These are phyloP conservation scores for Dictyostelium intermedium DNA, from an alignment of 78 protist species.

Conservation along the genomic window DNA sequence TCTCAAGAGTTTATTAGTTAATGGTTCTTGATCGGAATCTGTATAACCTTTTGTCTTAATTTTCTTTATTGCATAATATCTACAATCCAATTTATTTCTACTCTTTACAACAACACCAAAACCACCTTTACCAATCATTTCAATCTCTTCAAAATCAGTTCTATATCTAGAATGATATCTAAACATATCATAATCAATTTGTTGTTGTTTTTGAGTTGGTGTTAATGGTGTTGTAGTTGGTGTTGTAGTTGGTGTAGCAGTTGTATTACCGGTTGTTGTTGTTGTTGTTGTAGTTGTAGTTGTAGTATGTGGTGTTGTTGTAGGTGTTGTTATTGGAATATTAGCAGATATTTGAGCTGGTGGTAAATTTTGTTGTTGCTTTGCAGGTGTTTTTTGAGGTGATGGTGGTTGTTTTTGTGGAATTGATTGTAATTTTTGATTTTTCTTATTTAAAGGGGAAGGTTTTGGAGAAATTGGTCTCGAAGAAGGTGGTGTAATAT, in stretches of 20 bases:
- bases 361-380: background rate
- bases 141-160: constrained; percentile 83
- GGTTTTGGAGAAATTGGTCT: background rate
- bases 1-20: constrained; percentile 63
- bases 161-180: constrained; percentile 53
- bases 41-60: constrained; percentile 16
- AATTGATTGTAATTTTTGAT: background rate
- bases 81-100: constrained; percentile 67
- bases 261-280: background rate
- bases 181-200: background rate
- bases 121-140: constrained; percentile 73
- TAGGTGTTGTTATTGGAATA: background rate
- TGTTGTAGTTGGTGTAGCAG: background rate
- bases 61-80: constrained; percentile 86
- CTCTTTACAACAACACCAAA: constrained; percentile 75
- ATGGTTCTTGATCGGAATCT: constrained; percentile 35
- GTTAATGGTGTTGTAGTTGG: background rate
- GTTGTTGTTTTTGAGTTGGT: background rate
- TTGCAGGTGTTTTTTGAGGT: background rate
- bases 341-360: background rate
- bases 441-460: background rate
- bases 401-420: background rate
- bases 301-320: background rate
- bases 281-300: background rate
- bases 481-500: background rate